Evolutionary conservation across 352 stramenopile species (phyloP), one percentile per base, ranked within the genome.

Genomic region (Pythium monospermum): DNA sequence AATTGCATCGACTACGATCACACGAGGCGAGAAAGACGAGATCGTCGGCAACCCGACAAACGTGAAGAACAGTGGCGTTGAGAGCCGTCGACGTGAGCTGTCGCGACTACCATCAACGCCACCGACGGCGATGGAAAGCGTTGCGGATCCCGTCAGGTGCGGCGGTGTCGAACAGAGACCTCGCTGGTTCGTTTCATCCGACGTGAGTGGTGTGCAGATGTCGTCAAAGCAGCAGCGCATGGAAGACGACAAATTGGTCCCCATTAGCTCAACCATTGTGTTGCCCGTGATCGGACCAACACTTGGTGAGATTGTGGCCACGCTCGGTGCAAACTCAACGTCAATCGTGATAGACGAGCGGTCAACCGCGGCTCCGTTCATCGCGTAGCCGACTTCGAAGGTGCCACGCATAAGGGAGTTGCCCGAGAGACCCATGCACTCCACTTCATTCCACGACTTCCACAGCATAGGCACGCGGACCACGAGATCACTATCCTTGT

Each of bases 181-280:
- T 22, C 6, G n/a, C 16, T 4, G 63, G 2, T 67, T 15, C 27
- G 3, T 25, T 22, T 16, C 6, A 15, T 49, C 16, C 13, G 55
- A 10, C 10, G 16, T n/a, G 1, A 76, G 23, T 13, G 45, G 53
- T 15, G 54, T 39, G 37, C 75, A 86, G 3, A 45, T 15, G n/a
- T 44, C 42, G 5, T 37, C 70, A 57, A 86, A 83, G 36, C 72
- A 86, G 48, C 75, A 86, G 1, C 43, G 45, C 57, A 76, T 71
- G 0, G 57, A 48, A 13, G 47, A 36, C 1, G 27, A 26, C 16
- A 82, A 64, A 27, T 68, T 21, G 8, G 46, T 25, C 3, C 67
- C 69, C 18, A 26, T 21, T 7, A 87, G 15, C n/a, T n/a, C 7
- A 5, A 87, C 38, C 6, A 3, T 30, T 8, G 59, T 76, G 18